Percentiles rank a stretch among this genome's conserved stretches.
These are phyloP conservation scores for Nothophoma quercina DNA, from an alignment of 2,329 filamentous ascomycete species.

Conservation along the genomic window DNA sequence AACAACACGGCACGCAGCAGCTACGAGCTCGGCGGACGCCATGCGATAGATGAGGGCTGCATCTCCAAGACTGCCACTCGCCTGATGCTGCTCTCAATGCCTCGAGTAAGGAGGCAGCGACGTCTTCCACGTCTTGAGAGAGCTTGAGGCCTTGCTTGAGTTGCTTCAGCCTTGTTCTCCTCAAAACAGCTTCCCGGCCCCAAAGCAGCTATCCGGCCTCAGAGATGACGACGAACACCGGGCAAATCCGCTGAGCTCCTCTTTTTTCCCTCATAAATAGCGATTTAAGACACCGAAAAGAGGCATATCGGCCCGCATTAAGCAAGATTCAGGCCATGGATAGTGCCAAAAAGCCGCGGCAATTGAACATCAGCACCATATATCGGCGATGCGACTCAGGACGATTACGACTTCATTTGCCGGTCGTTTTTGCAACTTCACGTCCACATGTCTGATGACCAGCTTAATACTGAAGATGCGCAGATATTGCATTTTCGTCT, in stretches of 20 bases:
- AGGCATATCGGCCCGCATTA: conserved; percentile 14
- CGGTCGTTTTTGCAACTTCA: conserved; percentile 2
- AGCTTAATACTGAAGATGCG: neutral
- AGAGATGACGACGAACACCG: neutral
- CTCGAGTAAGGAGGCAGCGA: conserved; percentile 4
- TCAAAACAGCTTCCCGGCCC: neutral
- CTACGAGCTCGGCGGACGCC: conserved; percentile 18
- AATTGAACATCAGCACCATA: conserved; percentile 9
- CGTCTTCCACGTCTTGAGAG: conserved; percentile 9
- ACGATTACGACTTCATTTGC: conserved; percentile 6
- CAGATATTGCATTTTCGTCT: neutral
- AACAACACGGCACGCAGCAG: conserved; percentile 11
- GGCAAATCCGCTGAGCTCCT: conserved; percentile 10
- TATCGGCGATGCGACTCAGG: conserved; percentile 5
- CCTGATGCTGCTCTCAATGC: conserved; percentile 5
- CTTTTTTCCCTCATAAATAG: conserved; percentile 14
- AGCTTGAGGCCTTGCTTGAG: conserved; percentile 13
- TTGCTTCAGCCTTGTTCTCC: conserved; percentile 5
- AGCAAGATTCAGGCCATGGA: conserved; percentile 6
- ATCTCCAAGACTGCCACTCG: conserved; percentile 13
- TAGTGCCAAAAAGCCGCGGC: conserved; percentile 9
- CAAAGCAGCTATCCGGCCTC: conserved; percentile 3
- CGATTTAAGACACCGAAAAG: conserved; percentile 3
- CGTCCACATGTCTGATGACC: neutral
- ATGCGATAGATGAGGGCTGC: conserved; percentile 13